Evolutionary conservation across 345 rosid species (phyloP).

Genomic region (Theobroma cacao): DNA sequence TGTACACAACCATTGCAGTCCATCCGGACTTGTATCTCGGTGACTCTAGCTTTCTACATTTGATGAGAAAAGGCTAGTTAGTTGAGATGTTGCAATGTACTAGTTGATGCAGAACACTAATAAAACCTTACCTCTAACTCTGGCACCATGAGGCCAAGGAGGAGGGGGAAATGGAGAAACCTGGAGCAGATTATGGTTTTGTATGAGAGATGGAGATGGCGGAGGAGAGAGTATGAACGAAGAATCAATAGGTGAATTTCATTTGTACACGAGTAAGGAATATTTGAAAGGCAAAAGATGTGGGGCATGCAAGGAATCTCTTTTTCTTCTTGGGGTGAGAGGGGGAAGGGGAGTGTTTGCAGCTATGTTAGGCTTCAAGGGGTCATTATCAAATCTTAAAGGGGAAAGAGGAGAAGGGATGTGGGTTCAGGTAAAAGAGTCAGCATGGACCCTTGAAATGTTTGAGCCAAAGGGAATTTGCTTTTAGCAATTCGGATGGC

Average conservation of each 20-base stretch:
- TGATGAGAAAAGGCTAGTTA: not conserved
- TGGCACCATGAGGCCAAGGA: slow-evolving; percentile 37
- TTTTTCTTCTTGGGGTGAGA: slow-evolving; percentile 13
- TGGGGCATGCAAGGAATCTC: slow-evolving; percentile 74
- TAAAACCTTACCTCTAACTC: slow-evolving; percentile 39
- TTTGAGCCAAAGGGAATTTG: slow-evolving; percentile 31
- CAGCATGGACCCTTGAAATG: not conserved
- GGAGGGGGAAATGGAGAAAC: slow-evolving; percentile 16
- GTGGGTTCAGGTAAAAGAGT: slow-evolving; percentile 10
- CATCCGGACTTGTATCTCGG: slow-evolving; percentile 68
- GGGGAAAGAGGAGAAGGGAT: not conserved
- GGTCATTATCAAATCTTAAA: slow-evolving; percentile 27
- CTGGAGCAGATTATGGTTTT: slow-evolving; percentile 5
- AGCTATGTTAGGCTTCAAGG: slow-evolving; percentile 12
- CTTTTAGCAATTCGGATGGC: slow-evolving; percentile 40
- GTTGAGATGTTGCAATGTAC: not conserved
- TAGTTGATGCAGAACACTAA: not conserved
- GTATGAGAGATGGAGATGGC: slow-evolving; percentile 12
- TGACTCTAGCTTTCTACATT: slow-evolving; percentile 57
- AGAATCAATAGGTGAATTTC: slow-evolving; percentile 48
- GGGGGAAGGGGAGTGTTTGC: not conserved
- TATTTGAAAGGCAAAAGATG: slow-evolving; percentile 49
- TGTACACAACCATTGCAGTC: slow-evolving; percentile 82
- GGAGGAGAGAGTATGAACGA: slow-evolving; percentile 25
- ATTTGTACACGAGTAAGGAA: slow-evolving; percentile 40